phyloP scores from a whole-genome alignment of 2,329 filamentous ascomycete genomes.

The Pleomassaria siparia region DNA sequence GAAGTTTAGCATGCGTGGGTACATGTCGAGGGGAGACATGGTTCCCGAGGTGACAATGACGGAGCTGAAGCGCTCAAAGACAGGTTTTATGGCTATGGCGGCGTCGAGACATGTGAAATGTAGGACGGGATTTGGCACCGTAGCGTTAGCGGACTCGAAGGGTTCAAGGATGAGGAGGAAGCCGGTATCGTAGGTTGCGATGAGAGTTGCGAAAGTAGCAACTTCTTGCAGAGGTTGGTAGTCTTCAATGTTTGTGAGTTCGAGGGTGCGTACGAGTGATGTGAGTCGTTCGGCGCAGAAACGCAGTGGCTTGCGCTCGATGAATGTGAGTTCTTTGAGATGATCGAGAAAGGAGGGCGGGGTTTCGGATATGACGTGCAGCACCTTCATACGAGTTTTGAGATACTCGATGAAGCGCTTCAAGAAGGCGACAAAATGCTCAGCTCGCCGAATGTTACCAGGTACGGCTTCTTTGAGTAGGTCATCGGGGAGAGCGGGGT shows the following conservation, averaged over 20 bases:
- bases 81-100: slow-evolving; percentile 95
- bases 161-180: slow-evolving; percentile 97
- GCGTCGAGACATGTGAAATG: slow-evolving; percentile 97
- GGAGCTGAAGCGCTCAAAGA: slow-evolving; percentile 95
- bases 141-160: slow-evolving; percentile 91
- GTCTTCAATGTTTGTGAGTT: slow-evolving; percentile 97
- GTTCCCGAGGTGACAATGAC: slow-evolving; percentile 99
- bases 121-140: slow-evolving; percentile 93
- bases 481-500: slow-evolving; percentile 90
- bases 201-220: slow-evolving; percentile 92
- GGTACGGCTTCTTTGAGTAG: slow-evolving; percentile 93
- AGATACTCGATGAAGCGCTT: slow-evolving; percentile 98
- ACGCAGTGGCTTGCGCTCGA: slow-evolving; percentile 89
- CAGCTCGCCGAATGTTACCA: slow-evolving; percentile 91
- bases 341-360: slow-evolving; percentile 91
- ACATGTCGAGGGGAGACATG: slow-evolving; percentile 96
- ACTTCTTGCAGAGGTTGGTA: slow-evolving; percentile 97
- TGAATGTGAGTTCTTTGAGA: slow-evolving; percentile 93
- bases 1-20: slow-evolving; percentile 97
- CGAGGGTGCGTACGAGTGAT: slow-evolving; percentile 89
- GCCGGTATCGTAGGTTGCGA: slow-evolving; percentile 94
- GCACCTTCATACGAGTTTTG: slow-evolving; percentile 97
- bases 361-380: slow-evolving; percentile 96
- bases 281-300: slow-evolving; percentile 96
- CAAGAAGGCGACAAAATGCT: slow-evolving; percentile 93